Evolutionary conservation across 129 eudicot species (phyloP).

Genomic region (Cynara cardunculus): DNA sequence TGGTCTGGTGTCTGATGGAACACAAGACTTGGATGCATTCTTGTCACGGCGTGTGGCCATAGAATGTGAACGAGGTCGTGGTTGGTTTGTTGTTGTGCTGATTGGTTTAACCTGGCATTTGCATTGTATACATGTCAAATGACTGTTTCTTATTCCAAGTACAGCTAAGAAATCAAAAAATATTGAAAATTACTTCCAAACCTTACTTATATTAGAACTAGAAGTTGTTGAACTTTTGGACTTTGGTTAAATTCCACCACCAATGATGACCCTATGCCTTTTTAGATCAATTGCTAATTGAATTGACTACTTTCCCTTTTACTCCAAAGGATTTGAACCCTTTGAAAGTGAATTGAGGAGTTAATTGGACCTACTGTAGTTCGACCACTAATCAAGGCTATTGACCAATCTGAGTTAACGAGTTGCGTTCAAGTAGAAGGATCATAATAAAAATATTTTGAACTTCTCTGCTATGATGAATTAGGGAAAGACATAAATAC

Average conservation of each 20-base stretch:
- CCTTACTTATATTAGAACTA: not conserved
- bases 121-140: not conserved
- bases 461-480: not conserved
- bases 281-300: not conserved
- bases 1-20: slow-evolving; percentile 25
- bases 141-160: not conserved
- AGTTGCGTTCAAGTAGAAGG: not conserved
- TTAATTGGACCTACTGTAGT: not conserved
- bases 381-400: not conserved
- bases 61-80: slow-evolving; percentile 25
- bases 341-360: not conserved
- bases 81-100: slow-evolving; percentile 29
- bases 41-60: slow-evolving; percentile 19
- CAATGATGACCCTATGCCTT: not conserved
- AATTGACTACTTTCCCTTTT: not conserved
- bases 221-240: too few species aligned
- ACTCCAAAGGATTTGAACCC: not conserved
- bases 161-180: not conserved
- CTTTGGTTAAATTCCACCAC: not conserved
- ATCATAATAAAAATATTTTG: not conserved
- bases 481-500: too few species aligned
- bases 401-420: not conserved
- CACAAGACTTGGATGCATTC: slow-evolving; percentile 20
- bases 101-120: slow-evolving; percentile 39
- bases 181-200: not conserved